phyloP scores from a whole-genome alignment of 208 protist species.

The Porcisia hertigi region DNA sequence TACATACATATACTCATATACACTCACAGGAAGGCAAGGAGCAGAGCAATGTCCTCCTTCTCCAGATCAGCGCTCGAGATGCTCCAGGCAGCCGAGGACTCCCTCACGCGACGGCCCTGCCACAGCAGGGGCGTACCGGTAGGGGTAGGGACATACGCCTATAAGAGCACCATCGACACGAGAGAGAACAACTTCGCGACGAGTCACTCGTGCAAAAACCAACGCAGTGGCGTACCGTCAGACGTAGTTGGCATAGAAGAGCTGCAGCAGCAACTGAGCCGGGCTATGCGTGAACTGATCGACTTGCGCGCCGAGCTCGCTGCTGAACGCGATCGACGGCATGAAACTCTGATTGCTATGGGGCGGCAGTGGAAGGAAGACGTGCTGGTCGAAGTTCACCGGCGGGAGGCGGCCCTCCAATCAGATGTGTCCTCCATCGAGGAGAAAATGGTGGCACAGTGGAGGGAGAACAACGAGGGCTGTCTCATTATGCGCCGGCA shows the following conservation, averaged over 20 bases:
- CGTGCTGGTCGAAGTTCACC: conserved; percentile 65
- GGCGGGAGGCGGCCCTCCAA: conserved; percentile 46
- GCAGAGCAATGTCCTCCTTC: conserved; percentile 60
- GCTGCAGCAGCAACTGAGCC: conserved; percentile 61
- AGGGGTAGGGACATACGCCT: background rate
- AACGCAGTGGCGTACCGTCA: background rate
- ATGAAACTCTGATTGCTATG: conserved; percentile 50
- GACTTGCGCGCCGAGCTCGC: conserved; percentile 58
- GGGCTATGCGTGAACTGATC: conserved; percentile 60
- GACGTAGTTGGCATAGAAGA: conserved; percentile 23
- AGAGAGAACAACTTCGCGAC: background rate
- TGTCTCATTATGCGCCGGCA: conserved; percentile 48
- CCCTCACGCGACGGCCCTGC: conserved; percentile 37
- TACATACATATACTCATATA: background rate
- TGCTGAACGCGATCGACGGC: conserved; percentile 67
- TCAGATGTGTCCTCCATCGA: conserved; percentile 58
- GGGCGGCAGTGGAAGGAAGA: conserved; percentile 79
- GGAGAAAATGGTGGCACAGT: conserved; percentile 33
- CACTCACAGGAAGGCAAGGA: background rate
- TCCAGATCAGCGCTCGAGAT: conserved; percentile 57
- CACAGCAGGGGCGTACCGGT: background rate
- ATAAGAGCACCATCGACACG: background rate
- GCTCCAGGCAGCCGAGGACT: conserved; percentile 64
- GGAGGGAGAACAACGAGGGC: conserved; percentile 35
- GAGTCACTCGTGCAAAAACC: background rate